Conservation (phyloP, 1,139 yeast species). For the Trichomonascaceae sp. region DNA sequence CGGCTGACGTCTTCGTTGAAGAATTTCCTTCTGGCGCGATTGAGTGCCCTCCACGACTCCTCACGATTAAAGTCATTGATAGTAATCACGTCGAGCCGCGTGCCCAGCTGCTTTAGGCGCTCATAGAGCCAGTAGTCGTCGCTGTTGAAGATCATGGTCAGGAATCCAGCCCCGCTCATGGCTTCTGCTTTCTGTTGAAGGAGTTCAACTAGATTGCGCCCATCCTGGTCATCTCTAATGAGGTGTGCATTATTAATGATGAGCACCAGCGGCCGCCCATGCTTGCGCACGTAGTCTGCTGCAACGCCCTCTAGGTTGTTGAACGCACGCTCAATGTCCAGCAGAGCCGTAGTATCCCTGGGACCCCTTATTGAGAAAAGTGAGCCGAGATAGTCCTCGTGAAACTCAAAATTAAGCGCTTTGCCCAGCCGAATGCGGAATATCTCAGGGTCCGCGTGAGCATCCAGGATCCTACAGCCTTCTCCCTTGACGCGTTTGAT, state of each 20-base stretch:
- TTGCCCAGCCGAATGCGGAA: conserved; percentile 65
- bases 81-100: conserved; percentile 60
- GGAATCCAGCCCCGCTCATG: conserved; percentile 62
- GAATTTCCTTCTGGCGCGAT: conserved; percentile 38
- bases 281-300: conserved; percentile 29
- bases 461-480: conserved; percentile 63
- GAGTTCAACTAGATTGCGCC: conserved; percentile 56
- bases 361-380: conserved; percentile 77
- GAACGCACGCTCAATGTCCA: conserved; percentile 76
- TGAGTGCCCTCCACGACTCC: conserved; percentile 46
- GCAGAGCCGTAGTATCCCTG: conserved; percentile 67
- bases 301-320: conserved; percentile 67
- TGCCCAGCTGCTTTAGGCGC: conserved; percentile 56
- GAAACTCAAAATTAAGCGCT: conserved; percentile 60
- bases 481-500: conserved; percentile 51
- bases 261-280: conserved; percentile 46
- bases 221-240: conserved; percentile 58
- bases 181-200: conserved; percentile 76
- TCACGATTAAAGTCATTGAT: conserved; percentile 50
- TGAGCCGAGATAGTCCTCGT: conserved; percentile 75
- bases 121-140: conserved; percentile 87
- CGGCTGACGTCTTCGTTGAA: conserved; percentile 26
- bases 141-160: conserved; percentile 64
- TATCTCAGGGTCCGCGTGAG: conserved; percentile 79
- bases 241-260: conserved; percentile 66